phyloP scores from a whole-genome alignment of 192 early-diverging fungal species.

The Spinellus fusiger region DNA sequence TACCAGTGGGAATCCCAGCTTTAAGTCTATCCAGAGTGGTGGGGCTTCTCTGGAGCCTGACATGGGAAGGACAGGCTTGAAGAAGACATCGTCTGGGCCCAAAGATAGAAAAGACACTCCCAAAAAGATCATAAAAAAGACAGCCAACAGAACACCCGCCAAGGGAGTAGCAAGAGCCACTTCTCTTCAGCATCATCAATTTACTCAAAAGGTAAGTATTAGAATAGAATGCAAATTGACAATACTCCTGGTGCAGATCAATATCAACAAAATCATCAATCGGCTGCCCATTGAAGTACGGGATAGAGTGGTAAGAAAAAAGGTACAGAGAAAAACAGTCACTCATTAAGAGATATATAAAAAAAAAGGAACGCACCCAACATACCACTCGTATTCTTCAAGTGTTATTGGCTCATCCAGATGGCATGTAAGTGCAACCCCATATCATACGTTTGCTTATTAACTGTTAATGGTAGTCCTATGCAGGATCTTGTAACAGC shows the following conservation, averaged over 20 bases:
- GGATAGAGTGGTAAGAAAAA: slow-evolving; percentile 16
- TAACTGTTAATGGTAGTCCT: not conserved
- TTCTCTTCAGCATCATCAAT: not conserved
- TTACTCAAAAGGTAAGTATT: not conserved
- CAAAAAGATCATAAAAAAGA: not conserved
- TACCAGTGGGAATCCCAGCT: not conserved
- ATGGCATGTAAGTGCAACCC: slow-evolving; percentile 21
- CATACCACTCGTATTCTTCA: slow-evolving; percentile 18
- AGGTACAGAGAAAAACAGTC: not conserved
- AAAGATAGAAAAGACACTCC: not conserved
- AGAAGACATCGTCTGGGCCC: not conserved
- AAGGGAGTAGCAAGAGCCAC: not conserved
- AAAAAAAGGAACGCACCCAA: slow-evolving; percentile 9
- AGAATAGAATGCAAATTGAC: not conserved
- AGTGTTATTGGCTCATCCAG: slow-evolving; percentile 7
- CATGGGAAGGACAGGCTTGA: not conserved
- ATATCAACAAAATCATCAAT: slow-evolving; percentile 26
- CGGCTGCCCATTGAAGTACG: slow-evolving; percentile 24
- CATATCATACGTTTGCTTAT: not conserved
- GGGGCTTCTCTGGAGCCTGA: not conserved
- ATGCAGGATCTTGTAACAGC: slow-evolving; percentile 11
- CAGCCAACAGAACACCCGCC: not conserved
- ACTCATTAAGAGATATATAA: not conserved
- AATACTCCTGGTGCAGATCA: slow-evolving; percentile 6
- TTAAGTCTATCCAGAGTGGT: not conserved